Evolutionary conservation across 768 basidiomycete species (phyloP), one percentile per base, ranked within the genome.

Genomic region (Hygrocybe punicea): DNA sequence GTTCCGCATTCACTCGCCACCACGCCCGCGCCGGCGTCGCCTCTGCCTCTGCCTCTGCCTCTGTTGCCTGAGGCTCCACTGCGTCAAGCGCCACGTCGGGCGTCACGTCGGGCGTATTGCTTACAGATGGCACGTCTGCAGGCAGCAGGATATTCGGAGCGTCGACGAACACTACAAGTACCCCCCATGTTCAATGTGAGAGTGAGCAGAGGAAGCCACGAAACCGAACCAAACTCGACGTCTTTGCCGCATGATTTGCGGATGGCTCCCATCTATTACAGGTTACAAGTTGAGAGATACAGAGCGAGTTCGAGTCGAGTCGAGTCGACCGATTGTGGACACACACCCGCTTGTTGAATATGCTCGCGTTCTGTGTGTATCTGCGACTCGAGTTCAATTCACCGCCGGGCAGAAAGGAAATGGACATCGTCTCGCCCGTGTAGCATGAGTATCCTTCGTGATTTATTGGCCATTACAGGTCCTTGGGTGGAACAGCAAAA

Each of bases 311-410:
- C n/a, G 14, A 23, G 33, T 13, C 33, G 16, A 21, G 46, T 17
- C 23, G 39, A 14, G n/a, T 35, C 5, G 36, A 23, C 51, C 33
- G 40, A 53, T 11, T 23, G 56, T 45, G 29, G 48, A 59, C 81
- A 69, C 81, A 69, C 58, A 89, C 89, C 64, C 86, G 78, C 74
- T 87, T 90, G 69, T 80, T 85, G 68, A 89, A 86, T 55, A 88
- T 80, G 24, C 58, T 73, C 7, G 80, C 86, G 62, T 87, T 91
- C 69, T 91, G 89, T 9, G 86, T 79, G 63, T 83, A 86, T n/a
- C 88, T 88, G 58, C 21, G 21, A 53, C 19, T 37, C 9, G 13
- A 14, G 14, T 25, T 37, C 34, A 24, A 17, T n/a, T 13, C 2
- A 19, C 23, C 40, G 2, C 33, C 19, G 4, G 4, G 21, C 23